These are phyloP conservation scores for Stagonosporopsis tanaceti DNA, from an alignment of 2,329 filamentous ascomycete species.

Conservation along the genomic window DNA sequence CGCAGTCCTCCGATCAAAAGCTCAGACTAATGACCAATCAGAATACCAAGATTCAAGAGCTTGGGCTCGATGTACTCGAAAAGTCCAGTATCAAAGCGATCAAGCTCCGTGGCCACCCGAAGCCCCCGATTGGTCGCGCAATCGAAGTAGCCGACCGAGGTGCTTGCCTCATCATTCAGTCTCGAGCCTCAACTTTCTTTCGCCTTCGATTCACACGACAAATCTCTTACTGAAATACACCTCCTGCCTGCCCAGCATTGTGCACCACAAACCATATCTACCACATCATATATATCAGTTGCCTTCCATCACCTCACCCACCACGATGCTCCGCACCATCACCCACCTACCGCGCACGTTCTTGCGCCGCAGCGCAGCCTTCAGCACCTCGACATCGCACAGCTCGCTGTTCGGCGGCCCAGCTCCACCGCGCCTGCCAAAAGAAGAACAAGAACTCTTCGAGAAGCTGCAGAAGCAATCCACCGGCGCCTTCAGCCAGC, in stretches of 20 bases:
- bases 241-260: background rate
- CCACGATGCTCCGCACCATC: conserved; percentile 30
- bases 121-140: conserved; percentile 29
- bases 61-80: background rate
- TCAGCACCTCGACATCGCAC: conserved; percentile 25
- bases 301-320: background rate
- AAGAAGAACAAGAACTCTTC: conserved; percentile 88
- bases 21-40: background rate
- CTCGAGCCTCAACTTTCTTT: conserved; percentile 1
- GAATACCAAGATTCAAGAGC: background rate
- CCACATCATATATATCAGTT: background rate
- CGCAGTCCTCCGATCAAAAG: background rate
- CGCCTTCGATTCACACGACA: background rate
- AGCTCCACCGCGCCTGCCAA: conserved; percentile 83
- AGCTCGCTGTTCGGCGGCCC: conserved; percentile 58
- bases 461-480: conserved; percentile 82
- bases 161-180: conserved; percentile 9
- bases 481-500: conserved; percentile 79
- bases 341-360: conserved; percentile 36
- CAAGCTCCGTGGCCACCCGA: conserved; percentile 29
- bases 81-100: background rate
- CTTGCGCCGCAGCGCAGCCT: conserved; percentile 27
- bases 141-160: conserved; percentile 14
- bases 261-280: background rate
- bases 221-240: background rate